A percentile compares a stretch with the other conserved stretches of the same genome.
phyloP scores from a whole-genome alignment of 495 filamentous ascomycete species.

The Trichoderma virens region DNA sequence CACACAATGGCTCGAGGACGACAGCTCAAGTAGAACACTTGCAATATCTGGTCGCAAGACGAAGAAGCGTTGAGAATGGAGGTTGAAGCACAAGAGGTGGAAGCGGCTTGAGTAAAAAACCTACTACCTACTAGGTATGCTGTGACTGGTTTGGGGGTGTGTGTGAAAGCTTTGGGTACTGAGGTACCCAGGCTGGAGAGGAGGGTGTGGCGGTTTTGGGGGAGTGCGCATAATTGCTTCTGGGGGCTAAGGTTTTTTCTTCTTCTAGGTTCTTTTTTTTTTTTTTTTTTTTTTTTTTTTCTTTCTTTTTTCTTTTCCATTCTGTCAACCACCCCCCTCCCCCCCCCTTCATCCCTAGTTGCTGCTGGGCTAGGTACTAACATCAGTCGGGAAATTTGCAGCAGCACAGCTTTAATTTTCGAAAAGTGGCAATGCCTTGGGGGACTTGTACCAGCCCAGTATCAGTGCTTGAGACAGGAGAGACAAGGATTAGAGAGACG shows the following conservation, averaged over 20 bases:
- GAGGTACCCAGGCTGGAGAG: not conserved
- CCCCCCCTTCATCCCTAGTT: not conserved
- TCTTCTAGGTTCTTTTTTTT: not conserved
- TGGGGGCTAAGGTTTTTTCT: not conserved
- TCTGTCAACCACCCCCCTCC: too few species aligned
- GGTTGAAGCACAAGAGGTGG: slow-evolving; percentile 5
- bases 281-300: not conserved
- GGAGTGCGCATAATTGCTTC: not conserved
- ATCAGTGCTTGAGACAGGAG: not conserved
- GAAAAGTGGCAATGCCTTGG: not conserved
- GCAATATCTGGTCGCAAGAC: not conserved
- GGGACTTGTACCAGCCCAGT: not conserved
- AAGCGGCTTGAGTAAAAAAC: not conserved
- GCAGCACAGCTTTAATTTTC: slow-evolving; percentile 1
- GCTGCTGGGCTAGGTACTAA: not conserved
- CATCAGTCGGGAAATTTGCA: slow-evolving; percentile 6
- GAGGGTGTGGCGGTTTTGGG: not conserved
- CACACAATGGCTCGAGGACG: not conserved
- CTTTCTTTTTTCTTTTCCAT: not conserved
- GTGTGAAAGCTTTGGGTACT: not conserved
- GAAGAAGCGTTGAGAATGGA: not conserved
- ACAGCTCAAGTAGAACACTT: too few species aligned
- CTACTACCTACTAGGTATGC: not conserved
- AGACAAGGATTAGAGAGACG: not conserved
- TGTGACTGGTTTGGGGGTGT: not conserved